Evolutionary conservation across 345 rosid genomes (phyloP).

Genomic region (Brassica incana): DNA sequence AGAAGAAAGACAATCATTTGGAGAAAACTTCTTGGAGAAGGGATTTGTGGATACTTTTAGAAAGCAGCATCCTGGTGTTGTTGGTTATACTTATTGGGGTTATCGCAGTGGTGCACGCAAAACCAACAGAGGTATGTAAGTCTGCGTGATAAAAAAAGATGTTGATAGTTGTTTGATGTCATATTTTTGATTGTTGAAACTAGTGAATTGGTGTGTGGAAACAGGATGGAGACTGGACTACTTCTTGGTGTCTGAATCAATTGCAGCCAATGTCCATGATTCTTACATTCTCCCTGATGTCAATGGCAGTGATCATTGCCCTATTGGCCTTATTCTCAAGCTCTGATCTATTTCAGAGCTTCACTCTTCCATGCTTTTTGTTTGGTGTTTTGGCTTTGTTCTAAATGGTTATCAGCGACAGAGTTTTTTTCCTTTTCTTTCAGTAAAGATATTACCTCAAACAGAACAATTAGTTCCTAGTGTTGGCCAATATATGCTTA

Average conservation of each 20-base stretch:
- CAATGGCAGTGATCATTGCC: conserved; percentile 87
- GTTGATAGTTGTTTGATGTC: neutral
- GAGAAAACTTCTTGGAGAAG: conserved; percentile 65
- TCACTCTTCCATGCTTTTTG: neutral
- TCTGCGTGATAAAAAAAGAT: neutral
- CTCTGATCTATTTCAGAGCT: conserved; percentile 37
- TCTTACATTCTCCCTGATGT: conserved; percentile 86
- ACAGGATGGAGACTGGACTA: conserved; percentile 99
- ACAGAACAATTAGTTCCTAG: neutral
- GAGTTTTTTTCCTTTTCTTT: neutral
- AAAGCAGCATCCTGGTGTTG: conserved; percentile 76
- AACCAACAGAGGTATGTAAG: conserved; percentile 63
- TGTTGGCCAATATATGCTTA: neutral
- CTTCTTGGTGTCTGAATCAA: conserved; percentile 81
- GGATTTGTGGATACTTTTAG: conserved; percentile 91
- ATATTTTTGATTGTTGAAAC: conserved; percentile 1
- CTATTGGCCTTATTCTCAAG: conserved; percentile 74
- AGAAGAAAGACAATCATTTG: conserved; percentile 86
- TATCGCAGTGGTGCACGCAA: conserved; percentile 80
- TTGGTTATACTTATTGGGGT: conserved; percentile 95
- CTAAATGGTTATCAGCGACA: neutral
- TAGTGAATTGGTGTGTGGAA: conserved; percentile 25
- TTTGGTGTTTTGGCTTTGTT: neutral
- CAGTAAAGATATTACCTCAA: neutral
- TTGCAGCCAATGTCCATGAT: conserved; percentile 74